phyloP scores from a whole-genome alignment of 768 basidiomycete species.

The Xerocomellus chrysenteron region DNA sequence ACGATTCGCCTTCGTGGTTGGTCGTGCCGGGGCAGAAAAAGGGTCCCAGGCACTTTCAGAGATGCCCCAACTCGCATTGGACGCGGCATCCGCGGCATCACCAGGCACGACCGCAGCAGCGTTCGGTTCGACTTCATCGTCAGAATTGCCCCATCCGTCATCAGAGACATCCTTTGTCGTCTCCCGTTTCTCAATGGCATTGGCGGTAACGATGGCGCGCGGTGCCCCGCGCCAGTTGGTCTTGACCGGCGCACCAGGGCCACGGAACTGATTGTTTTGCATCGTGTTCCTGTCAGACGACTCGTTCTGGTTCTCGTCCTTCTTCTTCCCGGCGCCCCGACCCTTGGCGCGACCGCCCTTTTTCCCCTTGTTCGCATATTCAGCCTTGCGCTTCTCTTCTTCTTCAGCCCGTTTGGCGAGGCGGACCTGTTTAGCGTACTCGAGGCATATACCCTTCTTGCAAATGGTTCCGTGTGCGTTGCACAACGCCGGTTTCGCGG shows the following conservation, averaged over 20 bases:
- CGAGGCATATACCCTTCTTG: conserved; percentile 37
- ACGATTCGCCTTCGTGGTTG: conserved; percentile 7
- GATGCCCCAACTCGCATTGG: conserved; percentile 22
- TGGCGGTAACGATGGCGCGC: conserved; percentile 26
- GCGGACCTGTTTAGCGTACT: conserved; percentile 31
- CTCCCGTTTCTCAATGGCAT: conserved; percentile 26
- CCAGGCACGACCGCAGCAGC: not conserved
- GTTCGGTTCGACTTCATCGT: conserved; percentile 12
- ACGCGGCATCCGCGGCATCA: conserved; percentile 10
- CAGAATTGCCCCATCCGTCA: conserved; percentile 24
- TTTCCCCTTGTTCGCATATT: conserved; percentile 19
- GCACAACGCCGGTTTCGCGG: conserved; percentile 22
- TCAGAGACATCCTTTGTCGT: conserved; percentile 1
- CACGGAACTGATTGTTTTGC: conserved; percentile 24
- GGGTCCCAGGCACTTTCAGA: conserved; percentile 23
- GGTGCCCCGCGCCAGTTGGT: conserved; percentile 32
- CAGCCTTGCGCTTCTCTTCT: conserved; percentile 17
- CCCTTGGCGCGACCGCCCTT: conserved; percentile 17
- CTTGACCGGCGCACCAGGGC: conserved; percentile 31
- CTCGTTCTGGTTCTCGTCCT: not conserved
- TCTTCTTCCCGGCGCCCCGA: conserved; percentile 10
- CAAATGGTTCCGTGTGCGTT: conserved; percentile 35
- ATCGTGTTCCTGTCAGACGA: not conserved
- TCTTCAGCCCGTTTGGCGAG: conserved; percentile 15
- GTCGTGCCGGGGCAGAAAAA: conserved; percentile 11